Percentiles rank a stretch among this genome's conserved stretches.
Evolutionary conservation across 495 filamentous ascomycete species (phyloP).

Genomic region (Lentithecium fluviatile): DNA sequence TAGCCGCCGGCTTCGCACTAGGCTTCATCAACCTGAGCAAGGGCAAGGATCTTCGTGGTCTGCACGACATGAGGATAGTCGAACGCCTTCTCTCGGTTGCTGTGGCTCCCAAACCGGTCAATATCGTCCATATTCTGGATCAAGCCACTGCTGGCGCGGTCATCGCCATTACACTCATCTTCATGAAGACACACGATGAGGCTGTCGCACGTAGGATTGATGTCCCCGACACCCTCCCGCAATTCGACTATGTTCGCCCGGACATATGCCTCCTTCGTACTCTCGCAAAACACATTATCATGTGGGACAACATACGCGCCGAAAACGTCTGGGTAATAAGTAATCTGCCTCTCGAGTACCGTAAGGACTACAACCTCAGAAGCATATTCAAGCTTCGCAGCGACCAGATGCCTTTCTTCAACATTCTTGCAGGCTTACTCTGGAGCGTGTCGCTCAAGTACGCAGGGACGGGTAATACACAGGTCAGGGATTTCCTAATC

Average conservation of each 20-base stretch:
- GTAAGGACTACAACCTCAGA: slow-evolving; percentile 53
- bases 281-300: slow-evolving; percentile 85
- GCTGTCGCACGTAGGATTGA: slow-evolving; percentile 90
- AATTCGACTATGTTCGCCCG: slow-evolving; percentile 92
- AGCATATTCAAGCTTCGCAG: slow-evolving; percentile 59
- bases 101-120: slow-evolving; percentile 80
- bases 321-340: slow-evolving; percentile 68
- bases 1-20: slow-evolving; percentile 90
- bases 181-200: slow-evolving; percentile 93
- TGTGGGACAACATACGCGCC: slow-evolving; percentile 81
- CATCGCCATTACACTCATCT: slow-evolving; percentile 87
- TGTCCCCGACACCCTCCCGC: slow-evolving; percentile 80
- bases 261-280: slow-evolving; percentile 90
- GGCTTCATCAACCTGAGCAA: slow-evolving; percentile 94
- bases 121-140: slow-evolving; percentile 86
- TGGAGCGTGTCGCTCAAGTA: slow-evolving; percentile 80
- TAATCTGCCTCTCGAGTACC: slow-evolving; percentile 69
- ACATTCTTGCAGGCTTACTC: slow-evolving; percentile 85
- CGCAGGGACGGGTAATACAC: slow-evolving; percentile 73
- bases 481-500: slow-evolving; percentile 76
- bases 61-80: slow-evolving; percentile 91
- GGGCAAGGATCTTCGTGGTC: slow-evolving; percentile 79
- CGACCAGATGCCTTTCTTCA: slow-evolving; percentile 85
- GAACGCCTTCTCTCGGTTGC: slow-evolving; percentile 83
- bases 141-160: slow-evolving; percentile 87